A percentile compares a stretch with the other conserved stretches of the same genome.
These are phyloP conservation scores for Limtongia smithiae DNA, from an alignment of 805 yeast genomes.

Conservation along the genomic window DNA sequence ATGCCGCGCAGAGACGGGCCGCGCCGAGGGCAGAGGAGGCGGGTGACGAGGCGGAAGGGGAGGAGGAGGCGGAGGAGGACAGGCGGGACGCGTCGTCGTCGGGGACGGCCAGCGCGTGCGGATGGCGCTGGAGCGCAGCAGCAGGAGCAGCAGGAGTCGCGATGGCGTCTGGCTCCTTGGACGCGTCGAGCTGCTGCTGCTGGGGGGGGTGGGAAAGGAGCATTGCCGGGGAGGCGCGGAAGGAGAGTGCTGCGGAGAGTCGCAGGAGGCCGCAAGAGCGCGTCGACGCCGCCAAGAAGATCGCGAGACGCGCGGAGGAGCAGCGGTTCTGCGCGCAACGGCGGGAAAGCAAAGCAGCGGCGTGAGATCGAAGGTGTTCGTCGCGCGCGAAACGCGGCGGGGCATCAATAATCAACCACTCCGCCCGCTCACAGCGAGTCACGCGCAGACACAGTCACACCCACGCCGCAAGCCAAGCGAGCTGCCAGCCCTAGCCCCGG, in stretches of 20 bases:
- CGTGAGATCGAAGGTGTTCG: neutral
- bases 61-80: neutral
- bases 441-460: neutral
- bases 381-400: too few relatives aligned
- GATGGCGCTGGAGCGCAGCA: neutral
- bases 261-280: neutral
- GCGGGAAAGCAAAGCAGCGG: neutral
- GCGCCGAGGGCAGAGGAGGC: neutral
- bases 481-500: neutral
- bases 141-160: neutral
- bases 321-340: neutral
- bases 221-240: neutral
- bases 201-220: slow-evolving; percentile 6
- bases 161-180: neutral
- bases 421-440: neutral
- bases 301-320: neutral
- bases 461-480: neutral
- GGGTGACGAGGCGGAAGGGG: neutral
- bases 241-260: neutral
- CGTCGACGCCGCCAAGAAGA: slow-evolving; percentile 3
- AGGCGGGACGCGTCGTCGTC: neutral
- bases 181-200: neutral
- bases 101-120: slow-evolving; percentile 1
- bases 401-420: too few relatives aligned
- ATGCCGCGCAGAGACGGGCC: slow-evolving; percentile 12